Conservation (phyloP, 805 yeast species). For the Wickerhamiella sorbophila region DNA sequence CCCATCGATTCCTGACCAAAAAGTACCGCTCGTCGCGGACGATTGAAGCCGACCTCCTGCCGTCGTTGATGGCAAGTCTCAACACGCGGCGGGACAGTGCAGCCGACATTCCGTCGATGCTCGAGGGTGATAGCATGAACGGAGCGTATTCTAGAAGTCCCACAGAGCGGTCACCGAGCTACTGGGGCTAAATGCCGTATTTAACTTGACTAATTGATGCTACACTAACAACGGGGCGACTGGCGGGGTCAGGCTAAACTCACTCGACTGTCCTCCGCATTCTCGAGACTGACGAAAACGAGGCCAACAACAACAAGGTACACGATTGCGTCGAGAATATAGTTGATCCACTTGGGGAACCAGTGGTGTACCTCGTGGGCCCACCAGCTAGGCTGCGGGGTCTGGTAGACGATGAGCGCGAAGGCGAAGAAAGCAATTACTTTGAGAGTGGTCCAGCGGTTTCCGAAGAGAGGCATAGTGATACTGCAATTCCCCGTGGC, state of each 20-base stretch:
- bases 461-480: not conserved
- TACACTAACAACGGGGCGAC: too few relatives aligned
- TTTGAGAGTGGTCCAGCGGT: not conserved
- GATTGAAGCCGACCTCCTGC: slow-evolving; percentile 21
- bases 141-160: slow-evolving; percentile 24
- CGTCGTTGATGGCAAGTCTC: slow-evolving; percentile 18
- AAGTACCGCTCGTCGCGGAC: slow-evolving; percentile 8
- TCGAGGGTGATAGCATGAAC: slow-evolving; percentile 22
- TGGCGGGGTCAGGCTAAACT: too few relatives aligned
- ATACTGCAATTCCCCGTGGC: too few relatives aligned
- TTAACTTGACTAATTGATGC: not conserved
- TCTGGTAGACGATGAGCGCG: not conserved
- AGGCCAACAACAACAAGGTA: not conserved
- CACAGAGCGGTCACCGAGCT: not conserved
- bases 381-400: not conserved
- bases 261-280: not conserved
- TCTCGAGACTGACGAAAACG: not conserved
- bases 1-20: slow-evolving; percentile 32
- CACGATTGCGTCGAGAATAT: not conserved
- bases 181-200: not conserved
- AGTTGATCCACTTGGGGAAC: not conserved
- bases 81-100: not conserved
- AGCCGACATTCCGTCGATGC: slow-evolving; percentile 11
- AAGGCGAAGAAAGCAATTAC: not conserved
- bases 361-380: not conserved